Evolutionary conservation across 495 filamentous ascomycete species (phyloP), one percentile per base, ranked within the genome.

Genomic region (Cercophora samala): DNA sequence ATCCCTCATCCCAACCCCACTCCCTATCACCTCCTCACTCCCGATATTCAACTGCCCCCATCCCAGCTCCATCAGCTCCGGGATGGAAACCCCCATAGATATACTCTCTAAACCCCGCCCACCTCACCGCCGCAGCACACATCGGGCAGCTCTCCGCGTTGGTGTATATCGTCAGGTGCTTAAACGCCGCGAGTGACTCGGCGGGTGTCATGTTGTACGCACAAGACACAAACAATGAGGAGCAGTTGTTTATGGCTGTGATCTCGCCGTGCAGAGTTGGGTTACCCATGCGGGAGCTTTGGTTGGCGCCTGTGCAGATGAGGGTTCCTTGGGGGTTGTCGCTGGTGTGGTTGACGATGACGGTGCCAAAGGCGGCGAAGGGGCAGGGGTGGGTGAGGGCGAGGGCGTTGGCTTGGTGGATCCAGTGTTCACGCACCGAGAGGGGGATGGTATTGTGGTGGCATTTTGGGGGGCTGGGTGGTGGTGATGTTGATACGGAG

Each of bases 71-170:
- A 78, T 62, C 3, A 83, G 54, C 25, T 74, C 74, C 18, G 79
- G 72, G 65, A 85, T 83, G 23, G 78, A 81, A 0, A 83, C 85
- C 15, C n/a, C 82, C 83, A 68, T 82, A 86, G 15, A 86, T 77
- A 70, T 81, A 83, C 74, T 86, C 84, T 13, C 73, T 75, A 69
- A 87, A 85, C 5, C 83, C 83, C 0, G 84, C 75, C 80, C 82
- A 85, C 0, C 84, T 78, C 63, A 86, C 84, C 1, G 82, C 84
- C 2, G 83, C 79, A 0, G 85, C 84, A 68, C 85, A 87, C 83
- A 86, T 87, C 8, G 83, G 83, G 72, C 85, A 87, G 63, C 79
- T 81, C 69, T 86, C 83, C 5, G 80, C 83, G 71, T 83, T 86
- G 8, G 84, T 87, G 73, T 87, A 87, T 4, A 86, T 72, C 9